A percentile compares a stretch with the other conserved stretches of the same genome.
Conservation (phyloP, 495 filamentous ascomycete genomes). For the Talaromyces adpressus region DNA sequence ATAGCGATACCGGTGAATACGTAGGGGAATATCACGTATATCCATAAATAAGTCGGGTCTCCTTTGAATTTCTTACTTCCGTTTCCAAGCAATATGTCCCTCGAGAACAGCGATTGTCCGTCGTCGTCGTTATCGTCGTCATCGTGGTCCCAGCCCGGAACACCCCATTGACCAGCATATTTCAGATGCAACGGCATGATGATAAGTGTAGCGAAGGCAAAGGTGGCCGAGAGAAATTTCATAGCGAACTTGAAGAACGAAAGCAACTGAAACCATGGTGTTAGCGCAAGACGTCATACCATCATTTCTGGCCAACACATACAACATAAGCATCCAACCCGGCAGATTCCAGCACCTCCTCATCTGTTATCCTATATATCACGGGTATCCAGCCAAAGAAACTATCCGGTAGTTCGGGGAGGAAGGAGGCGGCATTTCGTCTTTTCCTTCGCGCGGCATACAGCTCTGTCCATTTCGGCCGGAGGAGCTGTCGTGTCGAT, state of each 20-base stretch:
- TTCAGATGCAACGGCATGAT: constrained; percentile 80
- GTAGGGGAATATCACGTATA: constrained; percentile 86
- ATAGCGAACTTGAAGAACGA: constrained; percentile 92
- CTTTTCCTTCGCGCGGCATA: constrained; percentile 84
- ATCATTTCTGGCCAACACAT: constrained; percentile 24
- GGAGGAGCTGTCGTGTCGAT: constrained; percentile 48
- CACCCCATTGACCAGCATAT: constrained; percentile 44
- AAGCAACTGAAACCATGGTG: constrained; percentile 55
- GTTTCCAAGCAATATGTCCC: not conserved
- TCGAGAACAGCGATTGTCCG: constrained; percentile 12
- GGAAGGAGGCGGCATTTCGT: constrained; percentile 55
- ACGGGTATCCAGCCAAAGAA: constrained; percentile 93
- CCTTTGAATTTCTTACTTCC: constrained; percentile 22
- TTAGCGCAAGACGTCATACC: not conserved
- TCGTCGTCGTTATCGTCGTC: constrained; percentile 15
- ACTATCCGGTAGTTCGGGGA: constrained; percentile 78
- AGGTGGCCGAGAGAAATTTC: constrained; percentile 68
- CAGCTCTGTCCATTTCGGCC: constrained; percentile 86
- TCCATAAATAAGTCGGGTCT: constrained; percentile 69
- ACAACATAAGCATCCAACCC: constrained; percentile 94
- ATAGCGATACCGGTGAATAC: constrained; percentile 76
- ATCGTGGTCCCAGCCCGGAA: constrained; percentile 30
- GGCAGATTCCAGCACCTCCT: constrained; percentile 82
- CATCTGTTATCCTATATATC: constrained; percentile 80
- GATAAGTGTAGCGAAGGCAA: constrained; percentile 71